Percentiles rank a stretch among this genome's conserved stretches.
Conservation (phyloP, 495 filamentous ascomycete genomes). For the Penicillium turbatum region DNA sequence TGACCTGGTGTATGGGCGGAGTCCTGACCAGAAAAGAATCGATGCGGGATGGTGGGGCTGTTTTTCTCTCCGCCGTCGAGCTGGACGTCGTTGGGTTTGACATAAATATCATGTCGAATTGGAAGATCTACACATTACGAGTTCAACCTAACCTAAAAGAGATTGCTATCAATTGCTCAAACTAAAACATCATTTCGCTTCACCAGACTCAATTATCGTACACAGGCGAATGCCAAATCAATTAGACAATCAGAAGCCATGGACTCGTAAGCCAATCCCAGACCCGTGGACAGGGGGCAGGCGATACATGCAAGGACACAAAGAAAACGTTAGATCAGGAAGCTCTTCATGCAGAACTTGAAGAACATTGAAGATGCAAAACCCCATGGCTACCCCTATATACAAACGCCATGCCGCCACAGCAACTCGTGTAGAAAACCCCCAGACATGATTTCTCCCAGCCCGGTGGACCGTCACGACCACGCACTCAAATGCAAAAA, state of each 20-base stretch:
- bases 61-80: conserved; percentile 1
- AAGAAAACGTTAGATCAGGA: conserved; percentile 7
- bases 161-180: no score
- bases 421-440: conserved; percentile 16
- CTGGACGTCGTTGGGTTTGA: neutral
- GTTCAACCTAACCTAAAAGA: no score
- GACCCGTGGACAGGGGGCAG: conserved; percentile 2
- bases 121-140: no score
- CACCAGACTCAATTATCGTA: conserved; percentile 21
- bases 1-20: neutral
- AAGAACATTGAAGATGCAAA: conserved; percentile 18
- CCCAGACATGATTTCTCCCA: neutral
- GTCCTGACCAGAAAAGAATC: conserved; percentile 7
- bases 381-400: conserved; percentile 19
- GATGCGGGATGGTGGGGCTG: conserved; percentile 12
- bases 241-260: conserved; percentile 9
- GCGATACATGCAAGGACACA: conserved; percentile 13
- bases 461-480: neutral
- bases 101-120: no score
- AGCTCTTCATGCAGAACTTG: conserved; percentile 10
- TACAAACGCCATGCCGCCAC: conserved; percentile 19
- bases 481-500: conserved; percentile 2
- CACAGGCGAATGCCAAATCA: conserved; percentile 13
- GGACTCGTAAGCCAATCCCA: conserved; percentile 5
- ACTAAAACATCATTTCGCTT: conserved; percentile 19